phyloP scores from a whole-genome alignment of 2,329 filamentous ascomycete species.

The Aspergillus japonicus region DNA sequence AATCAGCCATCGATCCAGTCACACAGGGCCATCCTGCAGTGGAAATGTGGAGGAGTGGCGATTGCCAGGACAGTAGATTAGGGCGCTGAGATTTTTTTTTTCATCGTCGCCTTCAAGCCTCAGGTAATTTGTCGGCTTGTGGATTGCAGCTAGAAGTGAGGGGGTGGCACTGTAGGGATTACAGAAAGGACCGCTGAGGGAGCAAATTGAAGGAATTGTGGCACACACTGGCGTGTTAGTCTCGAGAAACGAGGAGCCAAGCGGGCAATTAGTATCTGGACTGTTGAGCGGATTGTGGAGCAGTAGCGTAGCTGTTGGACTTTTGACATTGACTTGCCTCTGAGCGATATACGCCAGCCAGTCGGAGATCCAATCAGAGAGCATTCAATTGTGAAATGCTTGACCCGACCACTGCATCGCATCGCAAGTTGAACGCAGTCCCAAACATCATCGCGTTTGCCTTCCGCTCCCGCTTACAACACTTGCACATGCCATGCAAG shows the following conservation, averaged over 20 bases:
- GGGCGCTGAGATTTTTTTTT: neutral
- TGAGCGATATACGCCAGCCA: neutral
- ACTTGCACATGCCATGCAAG: too few relatives aligned
- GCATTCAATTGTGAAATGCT: neutral
- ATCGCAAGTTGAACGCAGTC: neutral
- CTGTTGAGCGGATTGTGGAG: neutral
- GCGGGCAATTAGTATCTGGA: neutral
- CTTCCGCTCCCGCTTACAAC: too few relatives aligned
- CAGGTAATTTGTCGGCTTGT: neutral
- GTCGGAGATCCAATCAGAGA: neutral
- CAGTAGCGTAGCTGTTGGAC: neutral
- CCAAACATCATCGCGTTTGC: too few relatives aligned
- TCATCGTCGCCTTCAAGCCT: neutral
- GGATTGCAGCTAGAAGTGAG: neutral
- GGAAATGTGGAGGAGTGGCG: neutral
- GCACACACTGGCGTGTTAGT: neutral
- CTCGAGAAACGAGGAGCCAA: neutral
- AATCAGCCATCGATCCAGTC: conserved; percentile 1
- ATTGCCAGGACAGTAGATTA: neutral
- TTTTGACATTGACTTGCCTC: neutral
- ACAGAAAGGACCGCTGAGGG: neutral
- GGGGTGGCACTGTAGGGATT: neutral
- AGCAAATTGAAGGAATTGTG: neutral
- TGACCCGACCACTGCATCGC: neutral
- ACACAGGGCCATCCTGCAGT: conserved; percentile 5